Conservation (phyloP, 176 grass and related monocot genomes). For the Neostapfia colusana region DNA sequence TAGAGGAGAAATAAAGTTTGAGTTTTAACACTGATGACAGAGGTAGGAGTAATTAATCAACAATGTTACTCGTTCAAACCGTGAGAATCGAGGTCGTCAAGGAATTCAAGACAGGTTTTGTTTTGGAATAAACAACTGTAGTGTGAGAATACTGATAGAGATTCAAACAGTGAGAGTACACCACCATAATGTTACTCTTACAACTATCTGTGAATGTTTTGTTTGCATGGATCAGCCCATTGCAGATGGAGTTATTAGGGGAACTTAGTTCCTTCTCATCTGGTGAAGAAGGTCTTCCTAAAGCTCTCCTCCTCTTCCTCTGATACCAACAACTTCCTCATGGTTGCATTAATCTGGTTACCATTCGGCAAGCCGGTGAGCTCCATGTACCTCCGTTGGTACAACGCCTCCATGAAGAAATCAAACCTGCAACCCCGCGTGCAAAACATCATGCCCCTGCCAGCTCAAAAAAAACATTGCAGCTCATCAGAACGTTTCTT, state of each 20-base stretch:
- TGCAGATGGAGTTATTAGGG: neutral
- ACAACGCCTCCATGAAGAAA: constrained; percentile 40
- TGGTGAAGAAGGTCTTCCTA: constrained; percentile 48
- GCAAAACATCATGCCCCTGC: constrained; percentile 32
- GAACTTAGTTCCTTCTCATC: neutral
- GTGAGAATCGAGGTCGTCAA: no score
- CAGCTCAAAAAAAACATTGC: neutral
- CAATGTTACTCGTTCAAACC: no score
- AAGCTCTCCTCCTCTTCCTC: neutral
- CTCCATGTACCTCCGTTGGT: constrained; percentile 21
- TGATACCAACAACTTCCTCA: neutral
- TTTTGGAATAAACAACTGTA: no score
- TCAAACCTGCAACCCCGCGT: constrained; percentile 34
- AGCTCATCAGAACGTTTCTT: neutral
- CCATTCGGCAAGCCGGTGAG: neutral
- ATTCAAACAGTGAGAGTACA: no score
- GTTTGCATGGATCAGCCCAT: neutral
- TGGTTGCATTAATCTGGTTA: neutral
- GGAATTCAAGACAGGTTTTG: no score
- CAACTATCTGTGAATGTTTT: no score
- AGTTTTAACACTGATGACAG: no score
- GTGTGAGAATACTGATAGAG: no score
- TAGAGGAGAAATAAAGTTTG: no score
- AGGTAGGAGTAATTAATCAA: no score
- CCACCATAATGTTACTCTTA: no score